These are phyloP conservation scores for Leccinellum rugosiceps DNA, from an alignment of 768 basidiomycete genomes.

Conservation along the genomic window DNA sequence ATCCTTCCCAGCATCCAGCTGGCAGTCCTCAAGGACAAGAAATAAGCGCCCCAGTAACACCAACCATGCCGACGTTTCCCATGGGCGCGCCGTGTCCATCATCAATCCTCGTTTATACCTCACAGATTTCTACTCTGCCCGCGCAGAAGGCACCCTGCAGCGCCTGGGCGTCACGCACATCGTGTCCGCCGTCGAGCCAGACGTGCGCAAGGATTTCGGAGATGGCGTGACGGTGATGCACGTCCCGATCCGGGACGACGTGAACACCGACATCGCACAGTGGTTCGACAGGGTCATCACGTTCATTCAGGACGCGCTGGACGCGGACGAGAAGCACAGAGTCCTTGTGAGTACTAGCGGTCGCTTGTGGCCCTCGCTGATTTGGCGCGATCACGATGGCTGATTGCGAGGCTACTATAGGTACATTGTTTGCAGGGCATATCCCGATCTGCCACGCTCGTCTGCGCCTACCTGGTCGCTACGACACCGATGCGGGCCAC, in stretches of 20 bases:
- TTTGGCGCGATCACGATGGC: not conserved
- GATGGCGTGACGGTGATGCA: conserved; percentile 45
- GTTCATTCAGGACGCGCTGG: conserved; percentile 51
- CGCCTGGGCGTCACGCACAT: conserved; percentile 71
- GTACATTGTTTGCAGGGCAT: conserved; percentile 78
- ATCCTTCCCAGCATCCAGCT: conserved; percentile 30
- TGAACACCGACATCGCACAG: conserved; percentile 38
- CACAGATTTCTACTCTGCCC: conserved; percentile 58
- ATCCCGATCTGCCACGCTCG: conserved; percentile 71
- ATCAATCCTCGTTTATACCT: conserved; percentile 58
- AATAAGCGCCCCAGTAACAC: conserved; percentile 8
- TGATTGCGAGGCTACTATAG: conserved; percentile 32
- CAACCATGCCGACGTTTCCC: not conserved
- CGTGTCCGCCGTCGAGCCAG: conserved; percentile 57
- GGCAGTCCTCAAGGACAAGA: conserved; percentile 26
- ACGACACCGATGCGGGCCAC: conserved; percentile 47
- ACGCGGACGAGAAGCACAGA: conserved; percentile 38
- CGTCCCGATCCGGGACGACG: conserved; percentile 45
- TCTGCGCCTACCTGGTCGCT: conserved; percentile 67
- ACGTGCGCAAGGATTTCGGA: conserved; percentile 23
- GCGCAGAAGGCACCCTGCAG: conserved; percentile 42
- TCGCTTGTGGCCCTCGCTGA: not conserved
- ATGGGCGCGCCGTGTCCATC: conserved; percentile 25
- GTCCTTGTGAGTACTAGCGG: conserved; percentile 44
- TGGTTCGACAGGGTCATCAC: conserved; percentile 49